Conservation (phyloP, 2,329 filamentous ascomycete genomes). For the Claviceps pazoutovae region DNA sequence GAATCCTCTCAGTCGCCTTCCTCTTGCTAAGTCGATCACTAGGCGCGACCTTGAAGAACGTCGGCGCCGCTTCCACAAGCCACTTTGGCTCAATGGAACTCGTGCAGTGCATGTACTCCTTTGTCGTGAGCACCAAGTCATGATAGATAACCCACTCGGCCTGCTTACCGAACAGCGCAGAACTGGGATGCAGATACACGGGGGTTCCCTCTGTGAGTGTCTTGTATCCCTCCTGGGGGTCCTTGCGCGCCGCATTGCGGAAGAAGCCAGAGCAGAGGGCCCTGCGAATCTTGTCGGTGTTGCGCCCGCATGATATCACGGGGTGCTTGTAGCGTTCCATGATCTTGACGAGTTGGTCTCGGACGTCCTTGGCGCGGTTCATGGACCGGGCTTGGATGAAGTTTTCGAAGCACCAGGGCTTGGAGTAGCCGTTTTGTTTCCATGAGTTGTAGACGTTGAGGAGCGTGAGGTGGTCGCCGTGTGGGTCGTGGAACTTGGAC, state of each 20-base stretch:
- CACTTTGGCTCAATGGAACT: constrained; percentile 88
- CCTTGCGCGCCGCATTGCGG: constrained; percentile 86
- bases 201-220: constrained; percentile 91
- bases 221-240: constrained; percentile 94
- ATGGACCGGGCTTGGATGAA: constrained; percentile 90
- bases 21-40: constrained; percentile 78
- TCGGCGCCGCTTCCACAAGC: constrained; percentile 92
- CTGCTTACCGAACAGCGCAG: constrained; percentile 86
- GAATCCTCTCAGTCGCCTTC: constrained; percentile 87
- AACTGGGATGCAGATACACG: constrained; percentile 86
- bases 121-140: constrained; percentile 77
- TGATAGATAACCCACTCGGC: constrained; percentile 96
- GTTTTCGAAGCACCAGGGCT: constrained; percentile 93
- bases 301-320: constrained; percentile 70
- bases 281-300: constrained; percentile 76
- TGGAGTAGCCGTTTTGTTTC: constrained; percentile 71
- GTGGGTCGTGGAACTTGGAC: constrained; percentile 88
- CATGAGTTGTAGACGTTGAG: constrained; percentile 97
- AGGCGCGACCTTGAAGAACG: constrained; percentile 93
- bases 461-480: constrained; percentile 85
- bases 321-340: constrained; percentile 82
- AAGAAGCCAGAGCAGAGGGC: constrained; percentile 91
- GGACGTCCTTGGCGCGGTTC: constrained; percentile 78
- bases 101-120: constrained; percentile 96
- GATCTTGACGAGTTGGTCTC: constrained; percentile 82